Evolutionary conservation across 2,329 filamentous ascomycete species (phyloP), one percentile per base, ranked within the genome.

Genomic region (Alternaria gansuensis): DNA sequence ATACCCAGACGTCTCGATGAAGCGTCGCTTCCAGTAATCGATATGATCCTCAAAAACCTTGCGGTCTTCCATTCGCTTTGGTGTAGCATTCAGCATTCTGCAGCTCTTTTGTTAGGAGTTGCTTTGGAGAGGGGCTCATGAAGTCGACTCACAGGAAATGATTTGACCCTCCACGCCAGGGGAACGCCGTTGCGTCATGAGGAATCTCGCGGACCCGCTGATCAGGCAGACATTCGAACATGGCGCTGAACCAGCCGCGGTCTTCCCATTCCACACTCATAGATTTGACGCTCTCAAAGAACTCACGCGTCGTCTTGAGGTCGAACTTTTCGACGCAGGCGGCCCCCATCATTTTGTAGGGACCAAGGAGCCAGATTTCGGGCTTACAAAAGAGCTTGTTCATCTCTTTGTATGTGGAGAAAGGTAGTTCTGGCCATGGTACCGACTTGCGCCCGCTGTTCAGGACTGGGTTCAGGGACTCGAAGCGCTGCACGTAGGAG

Each of bases 161-260:
- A 24, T 52, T 57, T 7, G 54, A 57, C 8, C 48, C 54, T 23
- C 40, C 49, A 14, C 54, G 54, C 54, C 54, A 57, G 2, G 48
- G 54, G 21, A 48, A 57, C 11, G 54, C 54, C 21, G 54, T 57
- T 1, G 54, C 48, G 41, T 57, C 54, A n/a, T 29, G 5, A 11
- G 54, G 21, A 2, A 57, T 52, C 34, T 57, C 54, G 17, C 48
- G 54, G 14, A 36, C 48, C 23, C 48, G 54, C 48, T 57, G 54
- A 11, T 41, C 34, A n/a, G 54, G 54, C 10, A 57, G 28, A n/a
- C 54, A 57, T 33, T 57, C 54, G 5, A 57, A 57, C 54, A 57
- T 52, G 40, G 54, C 54, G 17, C 54, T 51, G 40, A 57, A 57
- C 48, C 54, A 57, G 5, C 54, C 54, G n/a, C 54, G 34, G 24